phyloP scores from a whole-genome alignment of 2,329 filamentous ascomycete genomes.

The Monilinia laxa region DNA sequence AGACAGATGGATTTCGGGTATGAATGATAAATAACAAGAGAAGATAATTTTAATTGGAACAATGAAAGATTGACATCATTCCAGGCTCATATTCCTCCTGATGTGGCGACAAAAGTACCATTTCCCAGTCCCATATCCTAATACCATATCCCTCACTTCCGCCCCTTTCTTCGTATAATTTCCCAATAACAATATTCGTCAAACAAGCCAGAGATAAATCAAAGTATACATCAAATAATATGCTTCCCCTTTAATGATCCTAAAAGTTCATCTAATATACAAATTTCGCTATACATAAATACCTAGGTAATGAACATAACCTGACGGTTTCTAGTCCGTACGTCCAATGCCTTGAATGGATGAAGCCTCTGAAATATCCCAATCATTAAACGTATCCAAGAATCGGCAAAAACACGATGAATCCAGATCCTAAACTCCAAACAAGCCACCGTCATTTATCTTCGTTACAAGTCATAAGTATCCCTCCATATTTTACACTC shows the following conservation, averaged over 20 bases:
- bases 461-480: slow-evolving; percentile 8
- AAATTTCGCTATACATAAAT: neutral
- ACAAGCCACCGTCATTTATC: slow-evolving; percentile 5
- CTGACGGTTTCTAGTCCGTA: neutral
- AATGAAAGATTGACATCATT: neutral
- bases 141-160: neutral
- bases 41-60: neutral
- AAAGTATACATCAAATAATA: neutral
- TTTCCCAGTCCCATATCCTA: neutral
- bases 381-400: slow-evolving; percentile 4
- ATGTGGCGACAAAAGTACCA: neutral
- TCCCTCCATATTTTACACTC: slow-evolving; percentile 8
- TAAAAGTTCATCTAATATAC: slow-evolving; percentile 2
- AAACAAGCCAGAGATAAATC: neutral
- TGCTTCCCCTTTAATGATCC: neutral
- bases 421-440: slow-evolving; percentile 12
- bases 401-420: neutral
- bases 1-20: too few relatives aligned
- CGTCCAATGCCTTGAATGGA: slow-evolving; percentile 11
- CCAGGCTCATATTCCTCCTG: neutral
- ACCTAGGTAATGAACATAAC: neutral
- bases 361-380: neutral
- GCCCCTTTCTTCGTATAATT: neutral
- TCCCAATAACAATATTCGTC: neutral
- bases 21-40: neutral